Base-by-base conservation (phyloP, 2,329 filamentous ascomycete genomes). In the Dactylellina parvicollis region DNA sequence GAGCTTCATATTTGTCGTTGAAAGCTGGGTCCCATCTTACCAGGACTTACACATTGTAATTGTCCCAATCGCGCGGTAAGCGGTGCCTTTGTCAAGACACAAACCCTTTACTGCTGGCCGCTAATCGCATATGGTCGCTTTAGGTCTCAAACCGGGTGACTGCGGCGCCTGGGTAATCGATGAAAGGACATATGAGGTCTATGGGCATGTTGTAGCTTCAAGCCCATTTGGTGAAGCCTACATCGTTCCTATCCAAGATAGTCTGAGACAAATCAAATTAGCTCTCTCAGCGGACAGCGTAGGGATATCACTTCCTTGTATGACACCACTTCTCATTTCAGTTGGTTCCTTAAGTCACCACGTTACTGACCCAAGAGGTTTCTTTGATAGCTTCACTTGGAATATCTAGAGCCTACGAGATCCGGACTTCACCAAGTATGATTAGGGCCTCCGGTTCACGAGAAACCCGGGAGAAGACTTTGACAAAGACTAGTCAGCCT, bases 141-240 rank as follows among this genome's bases (percentile, higher is more conserved):
- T 28, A 77, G 76, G 22, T 8, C 60, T 77, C 12, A 20, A 44
- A 28, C 4, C 38, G 9, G 76, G 76, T 1, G 75, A 77, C 46
- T 74, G 64, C 44, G 76, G 76, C 4, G 66, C 76, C 36, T 77
- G 75, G 75, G 76, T 77, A 20, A 54, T 76, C 30, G 73, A 76
- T 44, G 16, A 40, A 12, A 18, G 12, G 2, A 72, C 49, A 24
- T n/a, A 52, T 26, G 59, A 64, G 30, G 54, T 77, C 2, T 69
- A 75, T 46, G 76, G 76, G 9, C 76, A 77, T 55, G 42, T 77
- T 28, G 71, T 77, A 36, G 75, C 75, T 8, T 75, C 74, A 24
- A 76, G 76, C 65, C 38, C 65, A 5, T 74, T 77, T 59, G 71
- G 71, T 16, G 52, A 60, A n/a, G 60, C 30, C 20, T 76, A 77